These are phyloP conservation scores for Aspergillus costaricaensis DNA, from an alignment of 2,329 filamentous ascomycete genomes.

Conservation along the genomic window DNA sequence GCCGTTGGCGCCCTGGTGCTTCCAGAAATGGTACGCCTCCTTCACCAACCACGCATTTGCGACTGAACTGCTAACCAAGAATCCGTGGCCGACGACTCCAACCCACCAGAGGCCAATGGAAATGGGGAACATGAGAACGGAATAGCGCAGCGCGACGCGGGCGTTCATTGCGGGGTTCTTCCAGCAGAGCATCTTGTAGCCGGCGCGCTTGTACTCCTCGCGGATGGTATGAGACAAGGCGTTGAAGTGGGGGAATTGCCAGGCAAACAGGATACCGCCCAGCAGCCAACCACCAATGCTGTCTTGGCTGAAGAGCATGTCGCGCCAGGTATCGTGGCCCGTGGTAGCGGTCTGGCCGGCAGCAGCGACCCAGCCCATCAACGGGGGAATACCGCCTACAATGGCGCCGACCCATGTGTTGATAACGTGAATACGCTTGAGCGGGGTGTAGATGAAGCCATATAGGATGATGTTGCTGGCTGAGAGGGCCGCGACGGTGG, in stretches of 20 bases:
- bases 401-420: constrained; percentile 97
- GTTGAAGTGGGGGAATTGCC: constrained; percentile 99
- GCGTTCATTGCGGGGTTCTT: constrained; percentile 82
- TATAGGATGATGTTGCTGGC: constrained; percentile 85
- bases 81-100: constrained; percentile 82
- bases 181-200: constrained; percentile 76
- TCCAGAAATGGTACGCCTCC: constrained; percentile 81
- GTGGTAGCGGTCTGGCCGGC: constrained; percentile 79
- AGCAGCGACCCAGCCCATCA: constrained; percentile 98
- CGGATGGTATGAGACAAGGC: constrained; percentile 84
- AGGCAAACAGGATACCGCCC: constrained; percentile 81
- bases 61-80: constrained; percentile 75
- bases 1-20: constrained; percentile 72
- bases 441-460: constrained; percentile 85
- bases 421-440: constrained; percentile 81
- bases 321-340: constrained; percentile 71
- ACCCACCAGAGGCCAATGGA: constrained; percentile 76
- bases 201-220: constrained; percentile 77
- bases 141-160: constrained; percentile 85
- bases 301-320: constrained; percentile 71
- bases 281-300: constrained; percentile 84
- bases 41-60: constrained; percentile 84
- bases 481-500: constrained; percentile 84
- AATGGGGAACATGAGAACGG: constrained; percentile 80
- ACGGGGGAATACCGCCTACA: constrained; percentile 87